These are phyloP conservation scores for Xylaria curta DNA, from an alignment of 495 filamentous ascomycete species.

Conservation along the genomic window DNA sequence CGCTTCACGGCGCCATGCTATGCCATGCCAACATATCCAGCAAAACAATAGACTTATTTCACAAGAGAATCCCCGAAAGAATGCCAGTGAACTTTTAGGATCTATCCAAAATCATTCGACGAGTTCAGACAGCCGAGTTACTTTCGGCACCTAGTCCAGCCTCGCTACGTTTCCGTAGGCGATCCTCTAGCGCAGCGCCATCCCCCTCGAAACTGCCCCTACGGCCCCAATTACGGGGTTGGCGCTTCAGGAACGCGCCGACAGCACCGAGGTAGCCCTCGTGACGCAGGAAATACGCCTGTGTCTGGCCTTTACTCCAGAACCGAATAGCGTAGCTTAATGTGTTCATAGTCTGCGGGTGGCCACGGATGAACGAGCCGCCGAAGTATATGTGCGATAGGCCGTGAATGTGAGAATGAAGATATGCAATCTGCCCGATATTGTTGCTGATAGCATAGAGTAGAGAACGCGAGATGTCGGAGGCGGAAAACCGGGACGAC, in stretches of 20 bases:
- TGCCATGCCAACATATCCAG: not conserved
- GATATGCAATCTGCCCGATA: slow-evolving; percentile 95
- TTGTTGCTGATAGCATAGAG: slow-evolving; percentile 92
- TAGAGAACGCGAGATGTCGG: slow-evolving; percentile 64
- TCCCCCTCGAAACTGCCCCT: slow-evolving; percentile 69
- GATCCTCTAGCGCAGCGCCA: slow-evolving; percentile 29
- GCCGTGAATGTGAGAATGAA: slow-evolving; percentile 90
- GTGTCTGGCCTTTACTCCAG: slow-evolving; percentile 92
- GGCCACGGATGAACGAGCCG: slow-evolving; percentile 94
- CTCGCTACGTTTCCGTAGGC: slow-evolving; percentile 22
- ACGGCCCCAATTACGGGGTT: slow-evolving; percentile 90
- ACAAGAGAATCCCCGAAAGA: not conserved
- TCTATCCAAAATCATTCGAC: not conserved
- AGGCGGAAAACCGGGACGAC: slow-evolving; percentile 48
- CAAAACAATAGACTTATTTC: not conserved
- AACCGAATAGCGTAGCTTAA: slow-evolving; percentile 94
- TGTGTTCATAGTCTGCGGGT: slow-evolving; percentile 96
- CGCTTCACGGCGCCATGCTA: slow-evolving; percentile 13
- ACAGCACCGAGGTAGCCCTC: slow-evolving; percentile 98
- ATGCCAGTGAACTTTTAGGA: not conserved
- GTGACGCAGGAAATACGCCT: slow-evolving; percentile 94
- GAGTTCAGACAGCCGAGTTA: not conserved
- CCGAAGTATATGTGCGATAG: slow-evolving; percentile 96
- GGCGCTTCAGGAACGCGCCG: slow-evolving; percentile 89
- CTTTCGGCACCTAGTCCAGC: not conserved